Conservation (phyloP, 2,329 filamentous ascomycete species). For the Capronia americana region DNA sequence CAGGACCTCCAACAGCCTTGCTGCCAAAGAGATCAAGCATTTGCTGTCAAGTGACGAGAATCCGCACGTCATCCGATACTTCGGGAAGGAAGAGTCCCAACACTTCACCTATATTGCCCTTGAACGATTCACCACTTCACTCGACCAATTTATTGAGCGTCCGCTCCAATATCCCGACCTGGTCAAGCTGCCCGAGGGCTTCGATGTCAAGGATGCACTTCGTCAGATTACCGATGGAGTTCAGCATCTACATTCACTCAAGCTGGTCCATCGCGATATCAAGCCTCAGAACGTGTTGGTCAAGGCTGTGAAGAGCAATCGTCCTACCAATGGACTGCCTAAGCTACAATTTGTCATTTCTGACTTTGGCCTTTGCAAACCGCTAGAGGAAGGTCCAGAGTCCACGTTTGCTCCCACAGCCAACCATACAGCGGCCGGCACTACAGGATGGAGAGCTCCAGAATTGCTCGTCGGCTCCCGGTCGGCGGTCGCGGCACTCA, state of each 20-base stretch:
- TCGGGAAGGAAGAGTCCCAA: conserved; percentile 84
- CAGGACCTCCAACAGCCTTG: conserved; percentile 93
- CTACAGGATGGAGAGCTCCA: conserved; percentile 93
- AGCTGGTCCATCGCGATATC: conserved; percentile 95
- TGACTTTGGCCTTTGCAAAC: conserved; percentile 97
- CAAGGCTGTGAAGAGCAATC: conserved; percentile 52
- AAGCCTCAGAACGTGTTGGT: conserved; percentile 98
- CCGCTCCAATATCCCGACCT: conserved; percentile 71
- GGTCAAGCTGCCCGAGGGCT: conserved; percentile 67
- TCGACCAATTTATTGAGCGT: conserved; percentile 88
- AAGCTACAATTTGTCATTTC: conserved; percentile 89
- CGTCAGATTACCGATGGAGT: conserved; percentile 91
- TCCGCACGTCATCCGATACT: conserved; percentile 95
- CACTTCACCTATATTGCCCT: conserved; percentile 96
- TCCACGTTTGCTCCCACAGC: conserved; percentile 94
- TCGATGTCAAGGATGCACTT: conserved; percentile 78
- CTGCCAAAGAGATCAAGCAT: conserved; percentile 88
- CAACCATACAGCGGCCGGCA: conserved; percentile 77
- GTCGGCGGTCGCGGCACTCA: conserved; percentile 43
- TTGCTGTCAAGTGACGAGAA: conserved; percentile 94
- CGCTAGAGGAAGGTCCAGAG: conserved; percentile 83
- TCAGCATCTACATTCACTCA: conserved; percentile 84
- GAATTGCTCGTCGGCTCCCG: conserved; percentile 77
- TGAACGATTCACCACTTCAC: conserved; percentile 89
- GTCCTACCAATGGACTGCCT: conserved; percentile 46